Evolutionary conservation across 2,329 filamentous ascomycete species (phyloP).

Genomic region (Sporothrix variecibatus): DNA sequence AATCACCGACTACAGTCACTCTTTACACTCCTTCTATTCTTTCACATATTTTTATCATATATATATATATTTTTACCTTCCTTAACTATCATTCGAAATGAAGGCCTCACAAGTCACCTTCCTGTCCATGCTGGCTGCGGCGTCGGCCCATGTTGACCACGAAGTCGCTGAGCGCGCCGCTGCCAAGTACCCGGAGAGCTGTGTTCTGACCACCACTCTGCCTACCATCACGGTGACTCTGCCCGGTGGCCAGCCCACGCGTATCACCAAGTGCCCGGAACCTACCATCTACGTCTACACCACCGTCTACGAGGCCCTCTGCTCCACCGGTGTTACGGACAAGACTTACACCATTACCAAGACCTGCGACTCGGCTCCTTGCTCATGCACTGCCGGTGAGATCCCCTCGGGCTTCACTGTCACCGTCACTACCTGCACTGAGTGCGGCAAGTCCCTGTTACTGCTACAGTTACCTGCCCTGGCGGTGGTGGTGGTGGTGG

Average conservation of each 20-base stretch:
- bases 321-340: constrained; percentile 24
- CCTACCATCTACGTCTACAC: constrained; percentile 27
- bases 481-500: background rate
- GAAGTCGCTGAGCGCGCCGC: background rate
- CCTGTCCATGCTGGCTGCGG: constrained; percentile 20
- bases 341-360: constrained; percentile 33
- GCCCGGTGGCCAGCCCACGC: background rate
- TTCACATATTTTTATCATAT: constrained; percentile 7
- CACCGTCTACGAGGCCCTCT: constrained; percentile 27
- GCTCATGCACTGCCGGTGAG: constrained; percentile 20
- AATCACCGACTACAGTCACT: background rate
- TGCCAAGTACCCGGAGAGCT: constrained; percentile 18
- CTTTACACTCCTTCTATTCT: background rate
- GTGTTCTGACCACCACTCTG: constrained; percentile 28
- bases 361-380: constrained; percentile 29
- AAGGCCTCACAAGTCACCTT: constrained; percentile 24
- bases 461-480: constrained; percentile 29
- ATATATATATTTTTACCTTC: background rate
- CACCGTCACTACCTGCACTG: constrained; percentile 28
- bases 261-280: constrained; percentile 22
- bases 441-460: constrained; percentile 27
- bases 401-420: constrained; percentile 30
- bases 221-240: constrained; percentile 27
- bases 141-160: constrained; percentile 18
- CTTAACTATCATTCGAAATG: constrained; percentile 11